Evolutionary conservation across 2,329 filamentous ascomycete species (phyloP).

Genomic region (Sphaceloma murrayae): DNA sequence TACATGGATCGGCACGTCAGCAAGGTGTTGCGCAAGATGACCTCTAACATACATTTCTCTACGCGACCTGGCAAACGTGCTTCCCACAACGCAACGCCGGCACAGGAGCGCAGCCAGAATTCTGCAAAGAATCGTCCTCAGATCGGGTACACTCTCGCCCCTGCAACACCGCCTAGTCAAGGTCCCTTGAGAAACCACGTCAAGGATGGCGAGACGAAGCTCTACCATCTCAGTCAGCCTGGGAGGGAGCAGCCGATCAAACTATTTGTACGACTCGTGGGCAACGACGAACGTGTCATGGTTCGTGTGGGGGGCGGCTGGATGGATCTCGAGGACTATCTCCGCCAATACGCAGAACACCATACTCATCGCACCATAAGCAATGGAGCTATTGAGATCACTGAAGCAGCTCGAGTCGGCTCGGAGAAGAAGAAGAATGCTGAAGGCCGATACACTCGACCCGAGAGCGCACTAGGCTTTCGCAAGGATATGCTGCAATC

Average conservation of each 20-base stretch:
- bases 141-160: slow-evolving; percentile 23
- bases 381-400: slow-evolving; percentile 47
- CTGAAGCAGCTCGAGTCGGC: slow-evolving; percentile 29
- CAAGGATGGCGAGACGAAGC: slow-evolving; percentile 58
- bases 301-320: slow-evolving; percentile 96
- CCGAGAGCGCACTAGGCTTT: slow-evolving; percentile 17
- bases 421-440: slow-evolving; percentile 7
- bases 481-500: neutral
- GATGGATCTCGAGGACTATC: slow-evolving; percentile 90
- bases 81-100: neutral
- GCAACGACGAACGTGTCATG: slow-evolving; percentile 92
- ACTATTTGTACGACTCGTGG: slow-evolving; percentile 85
- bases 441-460: slow-evolving; percentile 17
- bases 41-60: slow-evolving; percentile 36
- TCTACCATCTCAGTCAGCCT: slow-evolving; percentile 82
- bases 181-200: slow-evolving; percentile 8
- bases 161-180: slow-evolving; percentile 28
- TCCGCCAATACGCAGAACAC: slow-evolving; percentile 86
- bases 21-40: slow-evolving; percentile 28
- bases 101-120: neutral
- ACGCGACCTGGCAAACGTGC: neutral
- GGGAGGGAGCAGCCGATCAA: slow-evolving; percentile 85
- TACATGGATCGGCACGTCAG: slow-evolving; percentile 49
- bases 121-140: neutral
- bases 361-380: slow-evolving; percentile 64